Percentiles rank a stretch among this genome's conserved stretches.
Conservation (phyloP, 495 filamentous ascomycete genomes). For the Amorphotheca resinae region DNA sequence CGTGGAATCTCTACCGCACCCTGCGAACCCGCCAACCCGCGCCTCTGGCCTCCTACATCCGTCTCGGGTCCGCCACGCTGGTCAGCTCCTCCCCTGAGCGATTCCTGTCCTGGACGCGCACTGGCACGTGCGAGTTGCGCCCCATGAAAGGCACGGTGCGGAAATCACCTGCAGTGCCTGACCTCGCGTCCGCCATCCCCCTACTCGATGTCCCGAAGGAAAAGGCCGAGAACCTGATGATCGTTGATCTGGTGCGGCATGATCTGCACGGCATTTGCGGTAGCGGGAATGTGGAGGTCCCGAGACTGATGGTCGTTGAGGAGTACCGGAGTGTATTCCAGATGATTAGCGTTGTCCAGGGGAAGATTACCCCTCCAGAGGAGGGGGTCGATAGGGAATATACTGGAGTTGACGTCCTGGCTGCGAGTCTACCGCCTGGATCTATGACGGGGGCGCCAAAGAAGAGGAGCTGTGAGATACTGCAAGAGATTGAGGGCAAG, state of each 20-base stretch:
- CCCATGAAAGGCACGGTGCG: constrained; percentile 95
- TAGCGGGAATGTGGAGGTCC: constrained; percentile 50
- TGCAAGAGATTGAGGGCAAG: constrained; percentile 51
- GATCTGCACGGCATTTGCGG: constrained; percentile 76
- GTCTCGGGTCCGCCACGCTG: constrained; percentile 55
- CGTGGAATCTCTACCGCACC: constrained; percentile 61
- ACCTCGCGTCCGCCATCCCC: constrained; percentile 50
- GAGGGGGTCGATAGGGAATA: constrained; percentile 22
- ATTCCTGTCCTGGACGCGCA: constrained; percentile 55
- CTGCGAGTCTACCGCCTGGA: constrained; percentile 69
- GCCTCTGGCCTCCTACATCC: constrained; percentile 73
- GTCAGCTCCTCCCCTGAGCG: constrained; percentile 85
- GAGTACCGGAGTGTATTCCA: constrained; percentile 83
- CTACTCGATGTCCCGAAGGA: constrained; percentile 75
- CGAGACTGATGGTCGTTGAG: constrained; percentile 68
- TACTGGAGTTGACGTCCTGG: constrained; percentile 63
- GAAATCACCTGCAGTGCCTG: constrained; percentile 45
- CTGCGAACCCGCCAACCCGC: constrained; percentile 68
- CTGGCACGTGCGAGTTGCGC: constrained; percentile 47
- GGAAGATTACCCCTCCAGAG: constrained; percentile 32
- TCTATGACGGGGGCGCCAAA: constrained; percentile 96
- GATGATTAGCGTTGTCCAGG: constrained; percentile 80
- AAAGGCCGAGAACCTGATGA: constrained; percentile 95
- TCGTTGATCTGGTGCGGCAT: constrained; percentile 86
- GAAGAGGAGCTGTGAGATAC: constrained; percentile 73